Evolutionary conservation across 139 green algal genomes (phyloP), one percentile per base, ranked within the genome.

Genomic region (Ettlia oleoabundans): DNA sequence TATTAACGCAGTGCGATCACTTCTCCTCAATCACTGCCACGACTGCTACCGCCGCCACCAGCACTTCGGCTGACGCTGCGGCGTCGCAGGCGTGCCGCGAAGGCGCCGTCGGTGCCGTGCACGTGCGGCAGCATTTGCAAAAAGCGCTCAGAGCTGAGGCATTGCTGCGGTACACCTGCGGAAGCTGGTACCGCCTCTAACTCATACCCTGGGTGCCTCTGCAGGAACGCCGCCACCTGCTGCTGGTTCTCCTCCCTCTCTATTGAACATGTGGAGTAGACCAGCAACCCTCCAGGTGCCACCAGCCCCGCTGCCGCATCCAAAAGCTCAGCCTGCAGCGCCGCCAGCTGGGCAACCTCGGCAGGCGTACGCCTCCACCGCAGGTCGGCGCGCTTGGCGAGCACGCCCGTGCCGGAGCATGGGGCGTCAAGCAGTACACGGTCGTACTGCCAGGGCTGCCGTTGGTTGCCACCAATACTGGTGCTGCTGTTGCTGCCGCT

Each of bases 391-490:
- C 93, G 87, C 86, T 97, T 98, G 24, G 85, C 70, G 35, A 98
- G 89, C 68, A 98, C 95, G 2, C 95, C 95, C 13, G 90, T 92
- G 37, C 95, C 95, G n/a, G 88, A 94, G 90, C 95, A 98, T 4
- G 95, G 95, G 18, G 92, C 94, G 61, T 98, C 95, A 62, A 98
- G 58, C 64, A 98, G 91, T 64, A 98, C 95, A 4, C 76, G 71
- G 82, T 98, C 94, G 77, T 90, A 97, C 26, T 72, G 26, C 55
- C 55, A 38, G 9, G 15, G 33, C 37, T 30, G 41, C 37, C 3
- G 13, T 7, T 1, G 33, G 51, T 37, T 2, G 28, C 30, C 47
- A 3, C 38, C 28, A 15, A 28, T n/a, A 10, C 69, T 40, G 30
- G 7, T 0, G 0, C 33, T 51, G 52, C 73, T 3, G 37, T 33